A percentile compares a stretch with the other conserved stretches of the same genome.
Conservation (phyloP, 2,329 filamentous ascomycete species). For the Lizonia empirigonia region DNA sequence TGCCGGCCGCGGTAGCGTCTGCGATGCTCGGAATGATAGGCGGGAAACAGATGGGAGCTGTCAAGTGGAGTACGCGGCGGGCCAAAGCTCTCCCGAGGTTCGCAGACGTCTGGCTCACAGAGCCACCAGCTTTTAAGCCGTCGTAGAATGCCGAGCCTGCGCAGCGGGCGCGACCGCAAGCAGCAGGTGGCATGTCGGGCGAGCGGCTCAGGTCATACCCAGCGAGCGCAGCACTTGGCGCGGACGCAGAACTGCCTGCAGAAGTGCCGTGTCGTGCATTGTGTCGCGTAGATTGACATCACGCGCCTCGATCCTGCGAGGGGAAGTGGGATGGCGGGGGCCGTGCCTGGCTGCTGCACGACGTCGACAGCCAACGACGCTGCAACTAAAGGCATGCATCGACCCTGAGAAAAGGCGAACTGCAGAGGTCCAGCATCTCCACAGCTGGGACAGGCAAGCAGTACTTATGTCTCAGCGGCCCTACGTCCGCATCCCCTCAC, state of each 20-base stretch:
- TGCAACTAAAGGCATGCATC: neutral
- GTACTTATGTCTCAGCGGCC: conserved; percentile 15
- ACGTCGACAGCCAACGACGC: conserved; percentile 3
- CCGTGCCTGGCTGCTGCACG: conserved; percentile 10
- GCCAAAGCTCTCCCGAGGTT: conserved; percentile 21
- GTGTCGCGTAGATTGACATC: conserved; percentile 7
- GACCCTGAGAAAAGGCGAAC: neutral
- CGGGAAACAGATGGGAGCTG: conserved; percentile 22
- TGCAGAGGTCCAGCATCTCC: neutral
- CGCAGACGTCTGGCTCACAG: conserved; percentile 14
- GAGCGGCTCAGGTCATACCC: conserved; percentile 13
- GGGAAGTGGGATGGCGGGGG: conserved; percentile 4
- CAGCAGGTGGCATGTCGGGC: conserved; percentile 21
- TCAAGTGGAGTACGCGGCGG: conserved; percentile 31
- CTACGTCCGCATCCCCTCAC: conserved; percentile 16
- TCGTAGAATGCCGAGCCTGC: conserved; percentile 15
- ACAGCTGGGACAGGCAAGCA: conserved; percentile 3
- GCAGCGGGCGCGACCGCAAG: conserved; percentile 16
- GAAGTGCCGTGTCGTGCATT: conserved; percentile 13
- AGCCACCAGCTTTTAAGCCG: conserved; percentile 21
- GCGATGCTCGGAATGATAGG: conserved; percentile 21
- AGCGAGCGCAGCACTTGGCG: neutral
- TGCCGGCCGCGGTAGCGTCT: conserved; percentile 35
- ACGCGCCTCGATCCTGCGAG: conserved; percentile 13
- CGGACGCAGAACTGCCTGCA: conserved; percentile 5